Conservation (phyloP, 352 stramenopile species). For the Phytophthora citricola region DNA sequence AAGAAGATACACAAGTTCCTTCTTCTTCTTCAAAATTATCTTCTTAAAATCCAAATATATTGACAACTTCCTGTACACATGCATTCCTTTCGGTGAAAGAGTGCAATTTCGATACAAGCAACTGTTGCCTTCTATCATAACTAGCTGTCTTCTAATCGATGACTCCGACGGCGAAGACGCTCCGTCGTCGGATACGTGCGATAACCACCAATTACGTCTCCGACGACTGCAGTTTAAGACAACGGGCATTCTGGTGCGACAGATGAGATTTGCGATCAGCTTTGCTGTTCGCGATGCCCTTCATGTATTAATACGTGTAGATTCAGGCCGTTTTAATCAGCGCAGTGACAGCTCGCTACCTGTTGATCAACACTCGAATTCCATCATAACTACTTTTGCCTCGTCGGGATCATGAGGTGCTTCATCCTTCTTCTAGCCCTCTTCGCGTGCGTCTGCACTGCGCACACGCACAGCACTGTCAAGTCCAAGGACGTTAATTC, state of each 20-base stretch:
- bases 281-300: background rate
- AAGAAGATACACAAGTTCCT: too few species aligned
- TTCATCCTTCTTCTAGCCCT: constrained; percentile 13
- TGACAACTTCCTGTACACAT: background rate
- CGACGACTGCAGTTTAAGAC: constrained; percentile 3
- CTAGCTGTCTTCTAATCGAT: background rate
- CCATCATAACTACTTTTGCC: constrained; percentile 3
- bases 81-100: background rate
- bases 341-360: background rate
- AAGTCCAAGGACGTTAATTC: constrained; percentile 1
- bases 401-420: background rate
- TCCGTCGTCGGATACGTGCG: constrained; percentile 1
- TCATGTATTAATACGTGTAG: background rate
- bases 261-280: constrained; percentile 3
- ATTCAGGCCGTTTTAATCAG: background rate
- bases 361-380: background rate
- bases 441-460: constrained; percentile 10
- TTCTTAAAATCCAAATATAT: too few species aligned
- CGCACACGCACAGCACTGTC: constrained; percentile 8
- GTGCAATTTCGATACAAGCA: background rate
- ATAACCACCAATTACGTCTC: constrained; percentile 4
- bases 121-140: background rate
- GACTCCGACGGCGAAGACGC: background rate
- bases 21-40: too few species aligned
- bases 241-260: background rate